Evolutionary conservation across 306 rosid species (phyloP).

Genomic region (Argentina anserina): DNA sequence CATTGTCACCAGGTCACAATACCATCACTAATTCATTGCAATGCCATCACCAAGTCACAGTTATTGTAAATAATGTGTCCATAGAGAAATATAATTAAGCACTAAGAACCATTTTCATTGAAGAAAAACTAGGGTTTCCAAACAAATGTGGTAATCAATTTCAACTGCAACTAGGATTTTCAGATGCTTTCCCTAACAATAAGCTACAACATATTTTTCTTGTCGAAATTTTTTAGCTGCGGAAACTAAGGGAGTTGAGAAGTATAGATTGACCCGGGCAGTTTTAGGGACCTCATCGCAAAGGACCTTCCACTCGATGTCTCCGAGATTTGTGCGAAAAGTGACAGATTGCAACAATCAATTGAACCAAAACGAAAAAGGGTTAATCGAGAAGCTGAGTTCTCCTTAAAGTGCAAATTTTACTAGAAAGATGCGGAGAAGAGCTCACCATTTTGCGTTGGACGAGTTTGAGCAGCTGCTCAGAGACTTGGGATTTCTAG

Average conservation of each 20-base stretch:
- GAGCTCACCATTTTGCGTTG: constrained; percentile 25
- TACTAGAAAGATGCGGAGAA: too few relatives aligned
- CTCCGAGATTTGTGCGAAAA: constrained; percentile 91
- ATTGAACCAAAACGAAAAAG: background rate
- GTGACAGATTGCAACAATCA: constrained; percentile 59
- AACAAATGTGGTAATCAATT: background rate
- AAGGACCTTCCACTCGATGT: constrained; percentile 86
- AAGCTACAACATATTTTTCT: background rate
- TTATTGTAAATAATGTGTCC: too few relatives aligned
- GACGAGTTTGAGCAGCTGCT: background rate
- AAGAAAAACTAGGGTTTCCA: background rate
- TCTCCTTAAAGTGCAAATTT: too few relatives aligned
- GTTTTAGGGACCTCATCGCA: constrained; percentile 90
- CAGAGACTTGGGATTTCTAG: background rate
- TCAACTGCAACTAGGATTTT: background rate
- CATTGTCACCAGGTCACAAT: background rate
- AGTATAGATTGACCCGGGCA: constrained; percentile 50
- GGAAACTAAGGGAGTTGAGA: background rate
- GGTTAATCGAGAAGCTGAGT: too few relatives aligned
- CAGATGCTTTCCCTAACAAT: background rate
- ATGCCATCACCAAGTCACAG: too few relatives aligned
- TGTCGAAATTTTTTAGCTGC: background rate
- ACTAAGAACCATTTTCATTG: too few relatives aligned
- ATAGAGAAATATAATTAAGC: background rate
- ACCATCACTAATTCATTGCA: too few relatives aligned